These are phyloP conservation scores for Erythrobasidium yunnanense DNA, from an alignment of 768 basidiomycete species.

Conservation along the genomic window DNA sequence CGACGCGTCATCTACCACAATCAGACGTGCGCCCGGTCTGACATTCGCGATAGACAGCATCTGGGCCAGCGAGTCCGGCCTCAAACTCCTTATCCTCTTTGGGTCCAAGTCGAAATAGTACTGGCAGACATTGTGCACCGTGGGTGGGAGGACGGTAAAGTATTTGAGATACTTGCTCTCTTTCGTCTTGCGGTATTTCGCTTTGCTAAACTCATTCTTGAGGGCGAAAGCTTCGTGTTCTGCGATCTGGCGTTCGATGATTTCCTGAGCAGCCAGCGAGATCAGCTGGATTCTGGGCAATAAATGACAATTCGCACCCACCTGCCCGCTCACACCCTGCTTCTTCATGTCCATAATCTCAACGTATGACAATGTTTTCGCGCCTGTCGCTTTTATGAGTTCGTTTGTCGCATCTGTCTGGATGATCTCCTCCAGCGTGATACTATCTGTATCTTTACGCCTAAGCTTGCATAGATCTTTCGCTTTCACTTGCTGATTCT, in stretches of 20 bases:
- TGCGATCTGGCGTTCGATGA: constrained; percentile 87
- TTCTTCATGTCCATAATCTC: background rate
- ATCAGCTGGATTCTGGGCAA: constrained; percentile 51
- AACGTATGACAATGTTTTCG: background rate
- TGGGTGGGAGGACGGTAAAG: constrained; percentile 78
- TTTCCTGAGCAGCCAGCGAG: constrained; percentile 66
- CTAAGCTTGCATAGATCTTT: background rate
- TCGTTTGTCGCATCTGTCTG: background rate
- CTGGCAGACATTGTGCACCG: constrained; percentile 71
- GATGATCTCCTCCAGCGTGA: background rate
- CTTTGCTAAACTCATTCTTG: constrained; percentile 97
- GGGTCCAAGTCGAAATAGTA: constrained; percentile 83
- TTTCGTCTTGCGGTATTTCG: constrained; percentile 93
- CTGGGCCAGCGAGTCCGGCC: constrained; percentile 78
- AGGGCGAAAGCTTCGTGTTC: constrained; percentile 80
- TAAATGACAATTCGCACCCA: background rate
- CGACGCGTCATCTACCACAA: constrained; percentile 83
- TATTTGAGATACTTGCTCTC: constrained; percentile 75
- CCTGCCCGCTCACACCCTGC: background rate
- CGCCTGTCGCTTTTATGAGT: background rate
- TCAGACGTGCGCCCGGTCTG: constrained; percentile 70
- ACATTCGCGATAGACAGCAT: constrained; percentile 73
- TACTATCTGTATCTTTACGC: background rate
- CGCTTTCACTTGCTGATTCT: background rate
- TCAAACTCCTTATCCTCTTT: constrained; percentile 59